Base-by-base conservation (phyloP, 106 monocot genomes). In the Allium cepa region DNA sequence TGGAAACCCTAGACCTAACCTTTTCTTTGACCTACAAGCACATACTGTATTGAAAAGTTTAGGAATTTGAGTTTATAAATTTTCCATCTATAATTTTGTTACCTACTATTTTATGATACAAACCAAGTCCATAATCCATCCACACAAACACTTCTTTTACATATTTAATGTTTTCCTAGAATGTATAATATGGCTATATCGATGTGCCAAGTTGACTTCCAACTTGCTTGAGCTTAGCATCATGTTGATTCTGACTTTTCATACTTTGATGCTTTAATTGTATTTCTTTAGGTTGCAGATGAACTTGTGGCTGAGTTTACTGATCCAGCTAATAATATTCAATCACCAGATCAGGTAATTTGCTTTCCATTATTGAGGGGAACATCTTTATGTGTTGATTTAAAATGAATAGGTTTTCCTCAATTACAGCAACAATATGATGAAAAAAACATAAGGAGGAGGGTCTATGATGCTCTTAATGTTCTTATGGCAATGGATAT, bases 401-500 rank as follows among this genome's bases (percentile, higher is more conserved):
- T 17, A 17, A 26, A 22, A 16, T 49, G 0, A 53, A 47, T 8
- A 15, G 4, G 8, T 73, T 70, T 22, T 73, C 53, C 60, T 66
- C 2, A 36, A 66, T 11, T 65, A 64, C 87, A 94, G 90, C 90
- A 90, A 81, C 94, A 94, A 61, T 87, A 94, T 72, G 94, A 94
- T 66, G 94, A 94, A 71, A 94, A 94, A 72, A 94, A 94, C 75
- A 94, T 94, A 82, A 63, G 94, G 7, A 64, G 94, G 62, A 87
- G 94, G 66, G 94, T 94, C 11, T 94, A 94, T 73, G 94, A 94
- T 85, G 94, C 94, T 2, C 66, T 94, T 49, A 94, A 94, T 67
- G 94, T 94, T 26, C 78, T 94, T 8, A 94, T 90, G 94, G 94
- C 94, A 55, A 90, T 94, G 94, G 94, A 94, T 76, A 90, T 94